Conservation (phyloP, 2,329 filamentous ascomycete genomes). For the Corinectria fuckeliana region DNA sequence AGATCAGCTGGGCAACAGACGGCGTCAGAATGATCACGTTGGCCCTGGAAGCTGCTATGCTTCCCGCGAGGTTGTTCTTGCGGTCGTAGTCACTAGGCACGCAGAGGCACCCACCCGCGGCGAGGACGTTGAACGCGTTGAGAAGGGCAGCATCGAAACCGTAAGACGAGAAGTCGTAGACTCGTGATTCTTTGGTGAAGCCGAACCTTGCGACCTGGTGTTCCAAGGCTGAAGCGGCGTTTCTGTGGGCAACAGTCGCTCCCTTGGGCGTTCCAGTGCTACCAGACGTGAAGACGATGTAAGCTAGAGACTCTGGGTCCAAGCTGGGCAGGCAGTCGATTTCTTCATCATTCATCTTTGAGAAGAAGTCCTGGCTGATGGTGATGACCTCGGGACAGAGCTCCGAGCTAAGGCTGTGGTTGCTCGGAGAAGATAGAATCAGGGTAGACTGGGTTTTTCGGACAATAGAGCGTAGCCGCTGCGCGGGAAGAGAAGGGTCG, state of each 20-base stretch:
- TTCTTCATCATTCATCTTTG: neutral
- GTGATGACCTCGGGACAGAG: neutral
- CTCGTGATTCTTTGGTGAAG: conserved; percentile 18
- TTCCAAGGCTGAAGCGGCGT: conserved; percentile 8
- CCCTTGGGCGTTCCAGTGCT: conserved; percentile 23
- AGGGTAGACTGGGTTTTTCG: neutral
- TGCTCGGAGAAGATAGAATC: neutral
- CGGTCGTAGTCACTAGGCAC: conserved; percentile 61
- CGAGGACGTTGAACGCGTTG: conserved; percentile 21
- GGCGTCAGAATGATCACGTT: conserved; percentile 46
- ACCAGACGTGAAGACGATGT: conserved; percentile 22
- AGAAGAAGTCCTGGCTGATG: neutral
- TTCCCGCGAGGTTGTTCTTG: conserved; percentile 52
- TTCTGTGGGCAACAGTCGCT: conserved; percentile 18
- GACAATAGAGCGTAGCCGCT: conserved; percentile 9
- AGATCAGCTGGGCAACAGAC: conserved; percentile 51
- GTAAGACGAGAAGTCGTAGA: conserved; percentile 32
- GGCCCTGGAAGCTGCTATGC: conserved; percentile 50
- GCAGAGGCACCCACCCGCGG: conserved; percentile 54
- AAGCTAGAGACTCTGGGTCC: neutral
- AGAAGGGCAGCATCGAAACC: conserved; percentile 29
- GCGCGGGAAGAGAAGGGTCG: conserved; percentile 17
- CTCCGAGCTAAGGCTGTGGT: neutral
- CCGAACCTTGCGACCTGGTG: conserved; percentile 9
- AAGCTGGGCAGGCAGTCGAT: neutral